A percentile compares a stretch with the other conserved stretches of the same genome.
These are phyloP conservation scores for Ogataea hybrid DNA, from an alignment of 1,139 yeast species.

Conservation along the genomic window DNA sequence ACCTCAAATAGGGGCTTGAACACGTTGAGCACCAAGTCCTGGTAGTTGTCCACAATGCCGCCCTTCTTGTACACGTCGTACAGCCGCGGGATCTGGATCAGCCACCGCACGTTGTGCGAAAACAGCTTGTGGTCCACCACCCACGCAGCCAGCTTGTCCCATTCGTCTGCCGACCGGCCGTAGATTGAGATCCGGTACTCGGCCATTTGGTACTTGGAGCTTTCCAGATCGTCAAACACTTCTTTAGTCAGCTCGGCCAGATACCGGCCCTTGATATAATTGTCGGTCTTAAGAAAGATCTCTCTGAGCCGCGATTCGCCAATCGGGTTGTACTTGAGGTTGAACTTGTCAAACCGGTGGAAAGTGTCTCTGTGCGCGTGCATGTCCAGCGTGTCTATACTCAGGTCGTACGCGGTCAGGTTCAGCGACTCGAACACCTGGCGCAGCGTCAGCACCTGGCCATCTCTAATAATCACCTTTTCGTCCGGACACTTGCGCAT, in stretches of 20 bases:
- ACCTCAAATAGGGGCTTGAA: conserved; percentile 94
- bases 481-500: conserved; percentile 78
- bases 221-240: conserved; percentile 89
- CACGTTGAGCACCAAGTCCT: conserved; percentile 71
- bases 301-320: conserved; percentile 97
- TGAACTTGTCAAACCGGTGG: conserved; percentile 97
- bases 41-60: conserved; percentile 68
- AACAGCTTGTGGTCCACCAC: conserved; percentile 87
- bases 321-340: conserved; percentile 94
- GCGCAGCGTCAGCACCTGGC: conserved; percentile 77
- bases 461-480: conserved; percentile 91
- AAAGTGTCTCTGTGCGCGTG: conserved; percentile 98
- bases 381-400: conserved; percentile 97
- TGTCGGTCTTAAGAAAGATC: conserved; percentile 92
- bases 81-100: conserved; percentile 90
- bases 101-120: conserved; percentile 96
- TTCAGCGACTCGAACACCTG: conserved; percentile 90
- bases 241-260: conserved; percentile 92
- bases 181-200: conserved; percentile 94
- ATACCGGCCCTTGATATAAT: conserved; percentile 82
- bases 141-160: conserved; percentile 97
- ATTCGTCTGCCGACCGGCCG: conserved; percentile 85
- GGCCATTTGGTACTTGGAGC: conserved; percentile 94
- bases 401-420: conserved; percentile 88
- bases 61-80: conserved; percentile 85